Percentiles rank a stretch among this genome's conserved stretches.
Conservation (phyloP, 2,329 filamentous ascomycete genomes). For the Fusarium kyushuense region DNA sequence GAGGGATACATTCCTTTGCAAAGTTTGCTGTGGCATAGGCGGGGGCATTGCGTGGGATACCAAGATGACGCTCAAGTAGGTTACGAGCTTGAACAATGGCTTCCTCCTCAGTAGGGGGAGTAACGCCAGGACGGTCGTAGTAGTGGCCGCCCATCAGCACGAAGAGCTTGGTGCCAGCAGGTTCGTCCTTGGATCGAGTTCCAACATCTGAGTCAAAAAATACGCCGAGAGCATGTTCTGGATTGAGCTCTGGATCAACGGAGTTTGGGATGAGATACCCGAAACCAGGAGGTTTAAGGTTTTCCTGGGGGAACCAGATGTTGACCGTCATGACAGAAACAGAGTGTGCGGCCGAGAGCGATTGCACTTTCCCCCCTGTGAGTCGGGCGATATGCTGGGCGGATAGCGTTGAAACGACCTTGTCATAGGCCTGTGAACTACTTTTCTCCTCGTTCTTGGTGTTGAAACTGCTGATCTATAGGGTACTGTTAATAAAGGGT, state of each 20-base stretch:
- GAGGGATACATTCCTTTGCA: conserved; percentile 83
- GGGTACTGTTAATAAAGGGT: conserved; percentile 1
- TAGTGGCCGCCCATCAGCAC: conserved; percentile 96
- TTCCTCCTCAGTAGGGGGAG: conserved; percentile 70
- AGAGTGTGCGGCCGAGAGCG: conserved; percentile 67
- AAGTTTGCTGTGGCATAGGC: conserved; percentile 70
- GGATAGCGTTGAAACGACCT: conserved; percentile 74
- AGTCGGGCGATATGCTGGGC: conserved; percentile 59
- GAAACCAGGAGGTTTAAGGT: conserved; percentile 78
- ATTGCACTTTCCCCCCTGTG: conserved; percentile 56
- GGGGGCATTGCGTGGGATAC: conserved; percentile 71
- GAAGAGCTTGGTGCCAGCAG: conserved; percentile 84
- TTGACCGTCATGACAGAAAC: conserved; percentile 94
- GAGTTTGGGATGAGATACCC: conserved; percentile 91
- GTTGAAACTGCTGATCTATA: conserved; percentile 36
- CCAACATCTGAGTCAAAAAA: conserved; percentile 84
- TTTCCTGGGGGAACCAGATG: conserved; percentile 78
- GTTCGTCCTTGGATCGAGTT: conserved; percentile 63
- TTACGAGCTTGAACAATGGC: conserved; percentile 76
- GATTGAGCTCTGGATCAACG: conserved; percentile 77
- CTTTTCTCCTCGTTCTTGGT: conserved; percentile 7
- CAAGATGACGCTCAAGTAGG: conserved; percentile 79
- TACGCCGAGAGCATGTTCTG: conserved; percentile 86
- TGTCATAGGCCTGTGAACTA: conserved; percentile 57
- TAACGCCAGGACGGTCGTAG: conserved; percentile 68